Base-by-base conservation (phyloP, 2,329 filamentous ascomycete species). In the Trichocomaceae sp. region DNA sequence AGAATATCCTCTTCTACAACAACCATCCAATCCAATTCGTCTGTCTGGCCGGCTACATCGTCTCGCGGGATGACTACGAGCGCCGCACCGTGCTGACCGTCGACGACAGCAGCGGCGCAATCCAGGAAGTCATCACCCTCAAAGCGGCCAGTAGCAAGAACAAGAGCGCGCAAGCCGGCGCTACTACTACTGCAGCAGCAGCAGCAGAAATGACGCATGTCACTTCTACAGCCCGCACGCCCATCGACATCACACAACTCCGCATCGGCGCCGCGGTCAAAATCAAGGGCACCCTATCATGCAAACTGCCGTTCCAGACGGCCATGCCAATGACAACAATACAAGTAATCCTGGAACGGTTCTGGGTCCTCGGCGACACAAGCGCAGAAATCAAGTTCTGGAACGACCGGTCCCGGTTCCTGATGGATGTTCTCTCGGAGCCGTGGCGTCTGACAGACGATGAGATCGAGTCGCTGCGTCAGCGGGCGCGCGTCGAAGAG, bases 1-100 rank as follows among this genome's bases (percentile, higher is more conserved):
- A 82, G 64, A 72, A 77, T 48, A 70, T 82, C 39, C 82, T 78
- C 69, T 90, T 90, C 69, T 78, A 84, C 72, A 70, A 77, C 49
- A 91, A 90, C 68, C 83, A 91, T 61, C 88, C 88, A 0, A 83
- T 92, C 62, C 83, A 83, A 77, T 91, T 85, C 81, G 81, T 88
- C 52, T 83, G 85, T 58, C 69, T 91, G 31, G 79, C 83, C 7
- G 88, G 88, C 29, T 70, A 90, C 8, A 78, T 92, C 20, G 83
- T 90, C 54, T 79, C 81, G 53, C 69, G 80, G 52, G 74, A 79
- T 37, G 81, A 83, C 52, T 72, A 82, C 52, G 74, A 77, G 2
- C 75, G 78, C 23, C 76, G 75, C 53, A 73, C 69, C 33, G 68
- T 83, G 44, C 69, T 85, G 37, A 79, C 76, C 0, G 60, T 86